Conservation (phyloP, 2,329 filamentous ascomycete genomes). For the Penicillium fuscoglaucum region DNA sequence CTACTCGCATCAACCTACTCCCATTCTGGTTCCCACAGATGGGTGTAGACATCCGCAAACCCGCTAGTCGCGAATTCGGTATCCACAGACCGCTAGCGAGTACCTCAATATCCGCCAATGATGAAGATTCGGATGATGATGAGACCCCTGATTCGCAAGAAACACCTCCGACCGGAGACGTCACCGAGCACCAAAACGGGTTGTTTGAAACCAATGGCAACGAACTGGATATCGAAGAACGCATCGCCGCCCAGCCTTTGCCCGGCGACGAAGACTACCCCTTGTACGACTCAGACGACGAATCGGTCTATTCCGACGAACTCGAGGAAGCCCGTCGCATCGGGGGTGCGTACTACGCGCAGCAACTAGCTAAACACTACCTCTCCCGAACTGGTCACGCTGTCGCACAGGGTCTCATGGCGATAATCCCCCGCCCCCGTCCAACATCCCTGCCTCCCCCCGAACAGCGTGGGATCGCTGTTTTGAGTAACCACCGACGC, state of each 20-base stretch:
- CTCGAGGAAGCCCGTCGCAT: conserved; percentile 75
- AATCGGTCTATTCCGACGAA: conserved; percentile 71
- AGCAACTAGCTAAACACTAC: conserved; percentile 57
- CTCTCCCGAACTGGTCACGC: conserved; percentile 51
- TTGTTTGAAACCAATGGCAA: conserved; percentile 51
- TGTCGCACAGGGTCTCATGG: conserved; percentile 49
- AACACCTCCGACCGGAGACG: conserved; percentile 1
- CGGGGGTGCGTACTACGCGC: conserved; percentile 75
- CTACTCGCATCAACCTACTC: conserved; percentile 80
- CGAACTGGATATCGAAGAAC: conserved; percentile 75
- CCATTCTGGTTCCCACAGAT: conserved; percentile 99
- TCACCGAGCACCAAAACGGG: conserved; percentile 39
- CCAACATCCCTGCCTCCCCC: conserved; percentile 41
- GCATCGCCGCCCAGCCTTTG: conserved; percentile 64
- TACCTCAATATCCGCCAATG: conserved; percentile 73
- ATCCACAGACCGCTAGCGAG: conserved; percentile 78
- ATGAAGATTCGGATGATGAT: conserved; percentile 71
- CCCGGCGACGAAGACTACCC: conserved; percentile 70
- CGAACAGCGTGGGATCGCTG: conserved; percentile 39
- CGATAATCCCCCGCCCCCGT: conserved; percentile 57
- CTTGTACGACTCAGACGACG: conserved; percentile 87
- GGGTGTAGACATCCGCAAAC: conserved; percentile 96
- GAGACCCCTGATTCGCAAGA: conserved; percentile 41
- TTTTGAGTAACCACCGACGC: conserved; percentile 43
- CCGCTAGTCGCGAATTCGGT: conserved; percentile 82